Evolutionary conservation across 371 early-diverging fungal species (phyloP), one percentile per base, ranked within the genome.

Genomic region (Mucor racemosus): DNA sequence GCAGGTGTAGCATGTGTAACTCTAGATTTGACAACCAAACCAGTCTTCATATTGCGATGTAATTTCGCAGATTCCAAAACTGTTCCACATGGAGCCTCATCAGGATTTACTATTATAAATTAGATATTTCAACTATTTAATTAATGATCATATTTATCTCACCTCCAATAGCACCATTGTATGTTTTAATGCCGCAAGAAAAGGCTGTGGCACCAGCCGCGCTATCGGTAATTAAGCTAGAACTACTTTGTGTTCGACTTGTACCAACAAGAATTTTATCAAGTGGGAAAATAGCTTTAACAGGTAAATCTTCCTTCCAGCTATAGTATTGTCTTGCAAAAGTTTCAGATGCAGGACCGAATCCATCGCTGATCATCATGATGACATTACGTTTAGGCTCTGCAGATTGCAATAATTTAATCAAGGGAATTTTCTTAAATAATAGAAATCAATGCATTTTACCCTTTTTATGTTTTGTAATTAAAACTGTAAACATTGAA

Each of bases 201-300:
- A 94, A 96, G 0, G 96, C 97, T 0, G 97, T 97, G 1, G 97
- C 99, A 5, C 97, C 99, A 13, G 99, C 97, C 10, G 97, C 99
- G 39, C 95, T 95, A 77, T 98, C 99, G 1, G 99, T 97, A 7
- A 98, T 86, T 35, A 94, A 79, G 70, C 91, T 90, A 57, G 81
- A 77, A 33, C 89, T 88, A 60, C 94, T 93, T n/a, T 92, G 81
- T 2, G 97, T 98, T 19, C 97, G 86, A 33, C 92, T 92, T 10
- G 91, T 72, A 9, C 98, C 97, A 5, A 95, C 88, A 13, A 94
- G 84, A 40, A 97, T 91, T 39, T 85, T 72, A 76, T 98, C 98
- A 9, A 98, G 79, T 0, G 95, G 90, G 0, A 86, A 74, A 15
- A 75, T 35, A 21, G 70, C 35, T 33, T 72, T 74, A 38, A 72